Evolutionary conservation across 2,329 filamentous ascomycete species (phyloP), one percentile per base, ranked within the genome.

Genomic region (Purpureocillium takamizusanense): DNA sequence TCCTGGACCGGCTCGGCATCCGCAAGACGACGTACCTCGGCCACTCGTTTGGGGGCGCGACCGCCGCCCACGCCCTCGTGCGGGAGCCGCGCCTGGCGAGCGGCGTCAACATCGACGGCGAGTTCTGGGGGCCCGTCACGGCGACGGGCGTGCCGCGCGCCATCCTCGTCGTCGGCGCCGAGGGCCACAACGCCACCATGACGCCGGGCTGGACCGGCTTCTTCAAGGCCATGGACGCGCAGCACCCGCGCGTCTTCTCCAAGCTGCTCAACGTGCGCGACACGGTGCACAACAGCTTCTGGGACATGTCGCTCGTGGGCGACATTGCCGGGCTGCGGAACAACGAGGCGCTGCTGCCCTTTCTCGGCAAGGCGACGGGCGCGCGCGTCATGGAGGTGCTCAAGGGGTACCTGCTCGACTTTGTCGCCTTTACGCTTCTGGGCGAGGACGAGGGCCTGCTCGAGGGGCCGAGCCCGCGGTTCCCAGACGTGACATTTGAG

Each of bases 71-170:
- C 14, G 52, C 54, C 3, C 51, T 60, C 42, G 42, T 51, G 4
- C 32, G 41, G 11, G 60, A 63, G 25, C 34, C 37, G 1, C 46
- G 61, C 3, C 45, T 65, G 27, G 41, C 48, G 2, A 59, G 51
- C 3, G 62, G 60, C 2, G 42, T 65, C 6, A 61, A 63, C 34
- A 46, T 66, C 14, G 63, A 66, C 41, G 62, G 63, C 2, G 36
- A 41, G 3, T 47, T 63, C 31, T 56, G 53, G 35, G 53, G 57
- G 1, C 35, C 43, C 10, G 50, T 50, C 3, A 36, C 52, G 4
- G 17, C 48, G 4, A 38, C 39, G 2, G 58, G 56, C 3, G 46
- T 57, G 9, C 21, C 38, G 1, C 42, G 47, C 16, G 57, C 59
- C 1, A 59, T 63, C 35, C 31, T 63, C 29, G 36, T 55, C 2